Base-by-base conservation (phyloP, 1,284 basidiomycete species). In the Naganishia cerealis region DNA sequence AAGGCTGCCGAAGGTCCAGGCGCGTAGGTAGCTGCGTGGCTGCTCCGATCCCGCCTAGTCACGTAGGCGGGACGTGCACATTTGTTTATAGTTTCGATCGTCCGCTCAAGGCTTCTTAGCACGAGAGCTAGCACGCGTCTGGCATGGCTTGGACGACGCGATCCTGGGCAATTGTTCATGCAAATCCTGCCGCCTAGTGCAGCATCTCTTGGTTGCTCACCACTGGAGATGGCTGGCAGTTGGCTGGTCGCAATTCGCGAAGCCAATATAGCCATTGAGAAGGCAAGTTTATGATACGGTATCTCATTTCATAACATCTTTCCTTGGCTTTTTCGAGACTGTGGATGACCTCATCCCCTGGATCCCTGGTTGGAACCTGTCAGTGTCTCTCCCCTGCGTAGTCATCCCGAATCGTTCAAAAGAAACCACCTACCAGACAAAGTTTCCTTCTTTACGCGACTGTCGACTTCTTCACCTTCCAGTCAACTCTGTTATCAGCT, bases 331-430 rank as follows among this genome's bases (percentile, higher is more conserved):
- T 33, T 24, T 21, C 39, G 24, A 9, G 43, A 54, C 57, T 48
- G 15, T 42, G 61, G 15, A 50, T 46, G 50, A 63, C 50, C 59
- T 62, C 57, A 58, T 43, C 59, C 29, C 50, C 52, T 24, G 50
- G 61, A 54, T 63, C 61, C 61, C 61, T 63, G 61, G 61, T 54
- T 42, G 61, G 61, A 63, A 63, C 61, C 61, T 63, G 36, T 42
- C 36, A 63, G 48, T 38, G 61, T 63, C 61, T 63, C 50, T 50
- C 24, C 54, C 40, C 50, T 29, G 61, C 61, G 13, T 36, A 63
- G 61, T 63, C 61, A 63, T 54, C 61, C 61, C 50, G 61, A 54
- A 55, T 63, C 50, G 36, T 52, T 54, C 50, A 53, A 53, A 63
- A 63, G 61, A 40, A 54, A 38, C 3, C 38, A 29, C n/a, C 21